Percentiles rank a stretch among this genome's conserved stretches.
phyloP scores from a whole-genome alignment of 1,284 basidiomycete species.

The Moesziomyces sp. region DNA sequence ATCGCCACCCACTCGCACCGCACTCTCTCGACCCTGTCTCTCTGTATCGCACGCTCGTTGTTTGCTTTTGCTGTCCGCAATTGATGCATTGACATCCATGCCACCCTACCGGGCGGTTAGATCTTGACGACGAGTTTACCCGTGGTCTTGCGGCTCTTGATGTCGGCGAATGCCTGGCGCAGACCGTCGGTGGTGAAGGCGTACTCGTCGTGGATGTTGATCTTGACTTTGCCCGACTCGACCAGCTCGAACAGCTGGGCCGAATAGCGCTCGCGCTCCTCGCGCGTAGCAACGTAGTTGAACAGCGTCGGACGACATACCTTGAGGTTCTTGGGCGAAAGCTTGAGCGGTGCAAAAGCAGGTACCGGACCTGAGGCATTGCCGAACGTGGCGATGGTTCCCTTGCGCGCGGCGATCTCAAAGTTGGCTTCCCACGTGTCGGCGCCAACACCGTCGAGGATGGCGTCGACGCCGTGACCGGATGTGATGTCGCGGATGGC shows the following conservation, averaged over 20 bases:
- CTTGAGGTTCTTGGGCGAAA: constrained; percentile 84
- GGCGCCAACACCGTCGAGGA: constrained; percentile 92
- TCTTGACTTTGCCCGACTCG: constrained; percentile 75
- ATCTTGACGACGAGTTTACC: constrained; percentile 62
- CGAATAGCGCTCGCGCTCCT: constrained; percentile 78
- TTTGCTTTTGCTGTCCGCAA: neutral
- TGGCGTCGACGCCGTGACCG: constrained; percentile 80
- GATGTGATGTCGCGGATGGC: constrained; percentile 75
- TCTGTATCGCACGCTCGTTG: constrained; percentile 3
- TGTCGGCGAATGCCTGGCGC: constrained; percentile 80
- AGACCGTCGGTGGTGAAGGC: constrained; percentile 84
- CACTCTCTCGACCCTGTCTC: constrained; percentile 1
- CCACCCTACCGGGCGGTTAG: neutral
- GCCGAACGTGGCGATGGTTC: constrained; percentile 82
- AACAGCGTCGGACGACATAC: constrained; percentile 67
- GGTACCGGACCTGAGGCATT: constrained; percentile 82
- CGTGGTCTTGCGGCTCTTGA: constrained; percentile 69
- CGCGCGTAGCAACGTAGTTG: constrained; percentile 73
- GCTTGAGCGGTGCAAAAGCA: constrained; percentile 77
- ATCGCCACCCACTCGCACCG: neutral
- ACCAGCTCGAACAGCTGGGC: constrained; percentile 77
- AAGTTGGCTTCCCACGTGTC: constrained; percentile 74
- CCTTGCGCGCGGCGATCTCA: constrained; percentile 73
- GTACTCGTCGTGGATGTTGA: constrained; percentile 77
- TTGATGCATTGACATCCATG: neutral